Conservation (phyloP, 1,139 yeast species). For the Torulaspora pretoriensis region DNA sequence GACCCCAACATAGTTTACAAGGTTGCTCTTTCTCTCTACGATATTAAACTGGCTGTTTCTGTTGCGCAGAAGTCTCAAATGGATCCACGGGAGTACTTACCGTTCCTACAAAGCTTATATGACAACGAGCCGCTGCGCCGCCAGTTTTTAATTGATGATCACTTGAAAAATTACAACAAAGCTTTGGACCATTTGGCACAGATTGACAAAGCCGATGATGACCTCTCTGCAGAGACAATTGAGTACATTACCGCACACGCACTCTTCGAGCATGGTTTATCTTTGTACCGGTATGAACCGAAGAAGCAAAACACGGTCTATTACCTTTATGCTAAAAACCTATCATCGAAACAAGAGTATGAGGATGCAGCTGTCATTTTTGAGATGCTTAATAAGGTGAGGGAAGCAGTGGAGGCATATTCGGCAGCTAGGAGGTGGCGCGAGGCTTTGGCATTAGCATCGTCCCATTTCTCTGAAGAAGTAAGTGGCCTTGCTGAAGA, state of each 20-base stretch:
- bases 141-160: conserved; percentile 74
- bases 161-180: conserved; percentile 59
- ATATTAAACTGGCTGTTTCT: conserved; percentile 70
- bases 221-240: conserved; percentile 55
- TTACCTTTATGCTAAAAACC: conserved; percentile 56
- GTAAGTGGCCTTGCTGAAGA: conserved; percentile 49
- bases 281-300: conserved; percentile 56
- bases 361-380: conserved; percentile 72
- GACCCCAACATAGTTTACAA: conserved; percentile 82
- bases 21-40: conserved; percentile 77
- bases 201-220: conserved; percentile 40
- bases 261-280: conserved; percentile 68
- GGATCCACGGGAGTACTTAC: conserved; percentile 95
- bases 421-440: conserved; percentile 73
- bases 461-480: conserved; percentile 39
- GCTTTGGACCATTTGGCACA: conserved; percentile 67
- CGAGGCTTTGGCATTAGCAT: conserved; percentile 68
- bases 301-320: conserved; percentile 54
- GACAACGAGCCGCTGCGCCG: conserved; percentile 62
- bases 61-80: conserved; percentile 96
- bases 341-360: conserved; percentile 53
- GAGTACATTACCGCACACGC: conserved; percentile 68
- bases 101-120: conserved; percentile 79
- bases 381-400: conserved; percentile 59
- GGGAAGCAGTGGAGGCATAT: conserved; percentile 66